phyloP scores from a whole-genome alignment of 441 rosid genomes.

The Populus hybrid region DNA sequence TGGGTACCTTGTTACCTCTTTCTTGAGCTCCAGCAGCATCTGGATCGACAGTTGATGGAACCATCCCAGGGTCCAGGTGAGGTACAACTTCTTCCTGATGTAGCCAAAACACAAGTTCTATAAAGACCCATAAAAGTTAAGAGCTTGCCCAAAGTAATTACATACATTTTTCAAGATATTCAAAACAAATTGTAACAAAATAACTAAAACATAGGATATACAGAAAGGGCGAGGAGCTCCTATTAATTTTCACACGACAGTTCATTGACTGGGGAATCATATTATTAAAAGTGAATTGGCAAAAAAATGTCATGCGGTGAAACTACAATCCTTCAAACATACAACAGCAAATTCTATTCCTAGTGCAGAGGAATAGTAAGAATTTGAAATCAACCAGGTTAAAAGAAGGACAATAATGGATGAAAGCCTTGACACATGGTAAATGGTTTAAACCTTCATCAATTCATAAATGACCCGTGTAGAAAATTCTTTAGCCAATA shows the following conservation, averaged over 20 bases:
- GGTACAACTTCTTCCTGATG: slow-evolving; percentile 81
- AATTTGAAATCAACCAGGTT: slow-evolving; percentile 31
- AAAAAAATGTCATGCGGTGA: not conserved
- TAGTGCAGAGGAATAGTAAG: not conserved
- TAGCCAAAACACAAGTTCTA: slow-evolving; percentile 8
- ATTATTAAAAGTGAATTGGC: not conserved
- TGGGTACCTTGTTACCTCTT: slow-evolving; percentile 56
- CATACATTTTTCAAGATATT: not conserved
- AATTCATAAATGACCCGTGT: not conserved
- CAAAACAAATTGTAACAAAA: not conserved
- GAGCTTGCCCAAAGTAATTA: slow-evolving; percentile 5
- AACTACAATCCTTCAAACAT: not conserved
- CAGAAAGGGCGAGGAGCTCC: not conserved
- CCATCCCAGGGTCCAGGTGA: slow-evolving; percentile 78
- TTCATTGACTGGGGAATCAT: not conserved
- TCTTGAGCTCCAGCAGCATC: slow-evolving; percentile 52
- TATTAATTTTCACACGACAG: not conserved
- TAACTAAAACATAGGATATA: not conserved
- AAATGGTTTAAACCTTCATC: not conserved
- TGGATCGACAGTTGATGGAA: slow-evolving; percentile 84
- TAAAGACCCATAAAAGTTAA: slow-evolving; percentile 1
- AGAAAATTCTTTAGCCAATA: not conserved
- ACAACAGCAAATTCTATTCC: not conserved
- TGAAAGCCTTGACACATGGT: not conserved
- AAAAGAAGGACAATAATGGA: slow-evolving; percentile 27